A percentile compares a stretch with the other conserved stretches of the same genome.
phyloP scores from a whole-genome alignment of 495 filamentous ascomycete genomes.

The Penicillium flavigenum region DNA sequence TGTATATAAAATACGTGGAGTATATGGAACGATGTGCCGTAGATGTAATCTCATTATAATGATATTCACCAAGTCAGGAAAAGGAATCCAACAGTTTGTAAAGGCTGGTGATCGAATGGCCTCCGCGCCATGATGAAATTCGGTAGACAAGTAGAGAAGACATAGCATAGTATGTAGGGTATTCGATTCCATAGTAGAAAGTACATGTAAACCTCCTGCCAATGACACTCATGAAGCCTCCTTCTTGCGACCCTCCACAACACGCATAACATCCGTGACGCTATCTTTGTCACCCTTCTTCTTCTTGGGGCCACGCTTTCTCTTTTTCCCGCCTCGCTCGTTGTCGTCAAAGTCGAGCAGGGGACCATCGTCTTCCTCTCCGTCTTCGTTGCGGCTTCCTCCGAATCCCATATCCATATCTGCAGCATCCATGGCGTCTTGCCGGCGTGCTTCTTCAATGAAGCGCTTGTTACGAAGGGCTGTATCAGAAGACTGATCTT shows the following conservation, averaged over 20 bases:
- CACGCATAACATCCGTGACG: slow-evolving; percentile 74
- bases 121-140: not conserved
- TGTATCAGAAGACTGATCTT: slow-evolving; percentile 49
- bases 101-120: not conserved
- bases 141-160: not conserved
- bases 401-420: slow-evolving; percentile 96
- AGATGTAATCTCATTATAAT: not conserved
- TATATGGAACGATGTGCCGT: not conserved
- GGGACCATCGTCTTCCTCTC: slow-evolving; percentile 64
- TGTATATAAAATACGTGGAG: not conserved
- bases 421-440: slow-evolving; percentile 75
- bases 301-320: slow-evolving; percentile 84
- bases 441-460: slow-evolving; percentile 57
- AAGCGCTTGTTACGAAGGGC: slow-evolving; percentile 70
- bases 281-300: slow-evolving; percentile 81
- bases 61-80: not conserved
- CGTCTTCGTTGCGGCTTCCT: slow-evolving; percentile 75
- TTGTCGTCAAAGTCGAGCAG: slow-evolving; percentile 62
- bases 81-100: not conserved
- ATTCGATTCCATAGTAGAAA: not conserved
- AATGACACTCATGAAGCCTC: slow-evolving; percentile 10
- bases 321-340: slow-evolving; percentile 56
- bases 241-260: slow-evolving; percentile 69
- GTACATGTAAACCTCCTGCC: not conserved
- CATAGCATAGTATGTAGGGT: not conserved